Base-by-base conservation (phyloP, 2,329 filamentous ascomycete genomes). In the Hypomyces perniciosus region DNA sequence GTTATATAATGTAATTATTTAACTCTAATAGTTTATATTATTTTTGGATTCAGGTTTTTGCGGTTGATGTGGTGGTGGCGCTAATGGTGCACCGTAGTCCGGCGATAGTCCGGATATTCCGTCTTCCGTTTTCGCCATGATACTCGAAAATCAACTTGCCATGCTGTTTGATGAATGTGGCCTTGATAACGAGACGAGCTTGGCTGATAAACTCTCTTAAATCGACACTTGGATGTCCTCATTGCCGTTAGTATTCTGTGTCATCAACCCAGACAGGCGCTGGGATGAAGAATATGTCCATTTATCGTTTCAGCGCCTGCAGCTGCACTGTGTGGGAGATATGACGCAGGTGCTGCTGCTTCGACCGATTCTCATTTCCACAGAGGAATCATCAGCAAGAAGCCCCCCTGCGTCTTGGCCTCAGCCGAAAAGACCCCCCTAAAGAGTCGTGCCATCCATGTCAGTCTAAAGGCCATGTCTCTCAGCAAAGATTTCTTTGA, bases 391-490 rank as follows among this genome's bases (percentile, higher is more conserved):
- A 9, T 44, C 40, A 8, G 3, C 35, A 4, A 26, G 4, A 46
- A 5, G 9, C 9, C 6, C 8, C 26, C 5, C 13, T 8, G 38
- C 4, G 26, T 1, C 20, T 20, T 20, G n/a, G 12, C 8, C 28
- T 49, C 13, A 29, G 8, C 10, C 33, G 47, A 38, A 49, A 44
- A 8, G 4, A 31, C 27, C 10, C 26, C 28, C 10, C 5, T 49
- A 9, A 20, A 38, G 8, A 27, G 42, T 3, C 47, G 28, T 26
- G 20, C 39, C 9, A 12, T 49, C 28, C 28, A 44, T 13, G n/a
- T 44, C 31, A 49, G 47, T 30, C 27, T 49, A 2, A 38, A 44
- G 28, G 47, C 47, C n/a, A 49, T 49, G 47, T 20, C 47, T n/a
- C 27, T 44, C 2, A 49, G 47, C 40, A 49, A 44, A 49, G 47